Evolutionary conservation across 257 asterid species (phyloP).

Genomic region (Solanum medicagineum): DNA sequence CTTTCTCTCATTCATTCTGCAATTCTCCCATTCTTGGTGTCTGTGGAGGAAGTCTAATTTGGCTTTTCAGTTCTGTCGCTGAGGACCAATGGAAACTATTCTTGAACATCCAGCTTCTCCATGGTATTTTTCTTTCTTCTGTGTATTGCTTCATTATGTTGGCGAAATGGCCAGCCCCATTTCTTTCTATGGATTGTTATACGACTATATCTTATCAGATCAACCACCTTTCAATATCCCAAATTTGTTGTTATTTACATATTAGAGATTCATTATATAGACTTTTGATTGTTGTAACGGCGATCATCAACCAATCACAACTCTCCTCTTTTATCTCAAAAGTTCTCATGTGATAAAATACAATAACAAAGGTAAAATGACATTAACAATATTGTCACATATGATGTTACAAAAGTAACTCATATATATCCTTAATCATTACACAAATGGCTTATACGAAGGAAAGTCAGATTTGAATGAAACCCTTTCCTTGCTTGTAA

Average conservation of each 20-base stretch:
- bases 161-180: neutral
- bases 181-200: neutral
- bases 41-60: slow-evolving; percentile 13
- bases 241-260: neutral
- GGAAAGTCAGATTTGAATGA: neutral
- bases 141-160: neutral
- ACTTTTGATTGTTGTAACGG: neutral
- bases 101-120: neutral
- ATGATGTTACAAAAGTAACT: too few species aligned
- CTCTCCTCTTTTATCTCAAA: neutral
- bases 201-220: neutral
- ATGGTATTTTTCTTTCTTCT: neutral
- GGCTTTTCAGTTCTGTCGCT: neutral
- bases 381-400: neutral
- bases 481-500: neutral
- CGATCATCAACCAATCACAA: neutral
- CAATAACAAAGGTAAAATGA: neutral
- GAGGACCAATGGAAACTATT: neutral
- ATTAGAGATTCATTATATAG: neutral
- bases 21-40: slow-evolving; percentile 24
- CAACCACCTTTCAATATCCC: neutral
- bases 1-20: slow-evolving; percentile 10
- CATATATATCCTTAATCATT: too few species aligned
- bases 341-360: neutral
- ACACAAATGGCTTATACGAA: neutral